Percentiles rank a stretch among this genome's conserved stretches.
phyloP scores from a whole-genome alignment of 176 grass and related monocot species.

The Pontederia paniculata region DNA sequence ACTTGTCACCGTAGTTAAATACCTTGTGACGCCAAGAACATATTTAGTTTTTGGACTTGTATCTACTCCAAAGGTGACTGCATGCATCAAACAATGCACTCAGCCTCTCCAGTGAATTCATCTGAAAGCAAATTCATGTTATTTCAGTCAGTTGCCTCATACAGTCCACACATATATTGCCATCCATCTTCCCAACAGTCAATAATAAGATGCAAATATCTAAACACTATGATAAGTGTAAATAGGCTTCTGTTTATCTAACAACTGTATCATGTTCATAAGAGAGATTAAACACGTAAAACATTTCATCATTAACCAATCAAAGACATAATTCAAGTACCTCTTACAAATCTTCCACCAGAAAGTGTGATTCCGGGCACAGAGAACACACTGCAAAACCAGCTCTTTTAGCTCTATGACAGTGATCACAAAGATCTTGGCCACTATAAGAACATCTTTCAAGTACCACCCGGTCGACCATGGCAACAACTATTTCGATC shows the following conservation, averaged over 20 bases:
- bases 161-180: neutral
- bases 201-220: no score
- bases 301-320: neutral
- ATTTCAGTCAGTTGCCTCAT: slow-evolving; percentile 8
- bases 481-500: slow-evolving; percentile 2
- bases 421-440: slow-evolving; percentile 55
- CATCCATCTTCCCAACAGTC: neutral
- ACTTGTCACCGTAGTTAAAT: slow-evolving; percentile 5
- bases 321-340: neutral
- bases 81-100: slow-evolving; percentile 94
- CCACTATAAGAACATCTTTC: slow-evolving; percentile 67
- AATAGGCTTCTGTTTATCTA: neutral
- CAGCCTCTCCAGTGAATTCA: slow-evolving; percentile 91
- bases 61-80: slow-evolving; percentile 81
- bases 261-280: neutral
- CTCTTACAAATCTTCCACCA: slow-evolving; percentile 55
- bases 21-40: slow-evolving; percentile 97
- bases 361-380: slow-evolving; percentile 84
- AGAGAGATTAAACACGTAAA: slow-evolving; percentile 3
- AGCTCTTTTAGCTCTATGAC: slow-evolving; percentile 50
- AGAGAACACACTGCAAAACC: slow-evolving; percentile 63
- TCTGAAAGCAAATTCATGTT: slow-evolving; percentile 48
- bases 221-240: slow-evolving; percentile 1
- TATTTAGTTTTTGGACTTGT: slow-evolving; percentile 56
- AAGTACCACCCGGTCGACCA: slow-evolving; percentile 26